Percentiles rank a stretch among this genome's conserved stretches.
phyloP scores from a whole-genome alignment of 495 filamentous ascomycete species.

The Recurvomyces mirabilis region DNA sequence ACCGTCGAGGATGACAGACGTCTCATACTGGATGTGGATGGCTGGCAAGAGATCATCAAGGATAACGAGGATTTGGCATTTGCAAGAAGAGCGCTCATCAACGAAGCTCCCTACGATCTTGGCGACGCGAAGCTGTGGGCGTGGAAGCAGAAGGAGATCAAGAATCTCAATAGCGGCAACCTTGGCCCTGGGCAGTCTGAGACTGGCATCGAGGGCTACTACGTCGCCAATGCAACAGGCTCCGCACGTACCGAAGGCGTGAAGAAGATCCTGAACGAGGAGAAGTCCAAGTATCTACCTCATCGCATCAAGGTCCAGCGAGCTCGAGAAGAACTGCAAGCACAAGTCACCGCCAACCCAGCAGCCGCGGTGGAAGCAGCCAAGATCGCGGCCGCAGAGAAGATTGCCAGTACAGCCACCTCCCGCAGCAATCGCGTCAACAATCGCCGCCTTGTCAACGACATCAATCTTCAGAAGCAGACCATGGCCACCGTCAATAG shows the following conservation, averaged over 20 bases:
- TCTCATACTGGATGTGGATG: constrained; percentile 61
- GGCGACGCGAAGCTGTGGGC: constrained; percentile 67
- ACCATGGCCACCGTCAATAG: constrained; percentile 51
- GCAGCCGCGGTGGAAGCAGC: constrained; percentile 54
- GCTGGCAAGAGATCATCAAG: constrained; percentile 65
- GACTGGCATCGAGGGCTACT: constrained; percentile 73
- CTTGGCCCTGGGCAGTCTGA: constrained; percentile 32
- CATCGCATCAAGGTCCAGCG: constrained; percentile 93
- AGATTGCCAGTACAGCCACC: constrained; percentile 60
- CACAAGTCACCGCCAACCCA: constrained; percentile 61
- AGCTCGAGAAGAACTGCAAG: constrained; percentile 77
- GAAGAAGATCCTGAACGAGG: constrained; percentile 86
- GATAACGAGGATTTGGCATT: constrained; percentile 67
- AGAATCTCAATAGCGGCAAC: constrained; percentile 57
- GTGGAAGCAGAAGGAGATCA: constrained; percentile 83
- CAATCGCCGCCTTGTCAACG: constrained; percentile 83
- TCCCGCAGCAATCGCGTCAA: constrained; percentile 89
- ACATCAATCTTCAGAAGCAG: constrained; percentile 88
- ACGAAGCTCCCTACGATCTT: constrained; percentile 41
- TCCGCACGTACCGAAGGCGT: constrained; percentile 84
- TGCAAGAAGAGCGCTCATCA: constrained; percentile 40
- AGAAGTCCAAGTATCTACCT: constrained; percentile 96
- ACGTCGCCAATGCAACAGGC: constrained; percentile 73
- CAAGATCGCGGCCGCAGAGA: constrained; percentile 60
- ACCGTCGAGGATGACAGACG: constrained; percentile 58